Base-by-base conservation (phyloP, 2,329 filamentous ascomycete species). In the Cyphellophora attinorum region DNA sequence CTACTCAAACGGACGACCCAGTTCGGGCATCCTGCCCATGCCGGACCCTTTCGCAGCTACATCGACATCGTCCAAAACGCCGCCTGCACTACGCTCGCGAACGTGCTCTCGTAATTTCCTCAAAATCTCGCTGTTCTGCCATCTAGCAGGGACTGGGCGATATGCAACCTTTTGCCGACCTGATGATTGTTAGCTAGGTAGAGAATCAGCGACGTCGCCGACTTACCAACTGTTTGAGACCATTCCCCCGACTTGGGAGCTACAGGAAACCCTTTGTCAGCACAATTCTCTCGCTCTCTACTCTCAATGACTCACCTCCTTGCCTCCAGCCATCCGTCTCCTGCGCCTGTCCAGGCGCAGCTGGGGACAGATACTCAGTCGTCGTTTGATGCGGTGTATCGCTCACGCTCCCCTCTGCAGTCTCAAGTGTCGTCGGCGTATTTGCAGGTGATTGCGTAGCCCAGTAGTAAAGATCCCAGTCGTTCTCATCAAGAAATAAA, bases 401-500 rank as follows among this genome's bases (percentile, higher is more conserved):
- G 15, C 31, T 35, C 3, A 35, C 60, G 16, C 59, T 63, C 17
- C 71, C 68, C 46, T 76, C 71, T 4, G 70, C 68, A 30, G 67
- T 67, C 38, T 74, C 67, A 34, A 67, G 58, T 19, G 75, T 70
- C n/a, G 72, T 72, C 1, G 68, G 64, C 4, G 72, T 63, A 10
- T 40, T 51, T 17, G 59, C 54, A 1, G 79, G 70, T 49, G 85
- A 78, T 61, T 98, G 91, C 11, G 91, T 98, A 3, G 84, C 85
- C 91, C 91, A 98, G 71, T 98, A 98, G 70, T 98, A 98, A 42
- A 98, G 95, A 58, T 98, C 91, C 91, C 91, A 98, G 66, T 98
- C 91, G 61, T 98, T 98, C 65, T 98, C 91, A 61, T 98, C 91
- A 37, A 98, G 77, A 67, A 98, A 93, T 17, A 72, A 67, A 58